Conservation (phyloP, 805 yeast species). For the Yarrowia deformans region DNA sequence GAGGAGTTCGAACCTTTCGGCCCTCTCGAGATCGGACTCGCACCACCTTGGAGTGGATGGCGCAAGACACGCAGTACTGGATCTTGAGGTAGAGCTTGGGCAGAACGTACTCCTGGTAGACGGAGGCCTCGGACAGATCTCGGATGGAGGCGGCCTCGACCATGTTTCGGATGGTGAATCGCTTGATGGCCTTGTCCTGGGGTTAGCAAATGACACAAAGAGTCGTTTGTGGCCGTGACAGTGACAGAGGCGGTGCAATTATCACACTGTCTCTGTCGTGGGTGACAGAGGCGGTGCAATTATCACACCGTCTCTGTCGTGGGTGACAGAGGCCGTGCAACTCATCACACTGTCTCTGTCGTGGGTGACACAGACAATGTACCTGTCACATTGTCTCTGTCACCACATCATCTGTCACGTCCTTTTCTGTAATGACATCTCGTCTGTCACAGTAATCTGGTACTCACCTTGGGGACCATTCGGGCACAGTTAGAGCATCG, state of each 20-base stretch:
- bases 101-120: constrained; percentile 97
- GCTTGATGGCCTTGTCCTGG: constrained; percentile 99
- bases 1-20: constrained; percentile 99
- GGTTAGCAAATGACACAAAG: constrained; percentile 2
- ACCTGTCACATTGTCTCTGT: no score
- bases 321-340: no score
- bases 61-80: constrained; percentile 99
- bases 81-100: constrained; percentile 99
- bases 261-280: no score
- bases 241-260: no score
- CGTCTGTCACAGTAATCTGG: background rate
- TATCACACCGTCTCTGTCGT: no score
- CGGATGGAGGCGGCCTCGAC: constrained; percentile 99
- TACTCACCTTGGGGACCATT: constrained; percentile 74
- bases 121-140: constrained; percentile 99
- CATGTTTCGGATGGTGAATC: constrained; percentile 99
- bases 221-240: background rate
- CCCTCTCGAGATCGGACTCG: constrained; percentile 99
- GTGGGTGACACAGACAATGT: no score
- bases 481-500: constrained; percentile 99
- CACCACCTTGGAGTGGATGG: constrained; percentile 99
- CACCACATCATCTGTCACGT: no score
- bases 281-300: no score
- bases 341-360: no score
- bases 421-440: background rate